Evolutionary conservation across 495 filamentous ascomycete species (phyloP).

Genomic region (Bryoglossum gracile): DNA sequence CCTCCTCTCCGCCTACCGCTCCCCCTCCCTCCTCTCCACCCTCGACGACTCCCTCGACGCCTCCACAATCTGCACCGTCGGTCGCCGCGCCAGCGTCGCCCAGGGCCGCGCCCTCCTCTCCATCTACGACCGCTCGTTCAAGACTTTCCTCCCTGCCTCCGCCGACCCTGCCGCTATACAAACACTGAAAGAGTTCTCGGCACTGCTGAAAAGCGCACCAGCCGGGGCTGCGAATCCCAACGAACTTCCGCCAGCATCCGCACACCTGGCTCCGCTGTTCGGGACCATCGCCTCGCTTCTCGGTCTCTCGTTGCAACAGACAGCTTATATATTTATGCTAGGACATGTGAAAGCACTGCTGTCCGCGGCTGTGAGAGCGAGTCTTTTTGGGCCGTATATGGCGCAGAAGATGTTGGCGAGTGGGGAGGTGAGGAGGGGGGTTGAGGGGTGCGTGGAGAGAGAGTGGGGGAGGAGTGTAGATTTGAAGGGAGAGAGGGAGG

Average conservation of each 20-base stretch:
- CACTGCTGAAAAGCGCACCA: constrained; percentile 25
- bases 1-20: constrained; percentile 64
- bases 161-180: constrained; percentile 5
- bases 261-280: constrained; percentile 77
- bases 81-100: constrained; percentile 70
- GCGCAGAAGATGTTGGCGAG: constrained; percentile 77
- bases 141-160: constrained; percentile 23
- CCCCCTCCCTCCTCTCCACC: constrained; percentile 46
- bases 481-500: too few species aligned
- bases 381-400: constrained; percentile 88
- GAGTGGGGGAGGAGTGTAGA: constrained; percentile 48
- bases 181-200: constrained; percentile 30
- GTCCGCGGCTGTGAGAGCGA: constrained; percentile 81
- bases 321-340: constrained; percentile 80
- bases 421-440: constrained; percentile 49
- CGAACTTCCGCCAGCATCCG: constrained; percentile 33
- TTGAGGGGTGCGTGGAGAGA: constrained; percentile 52
- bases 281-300: constrained; percentile 65
- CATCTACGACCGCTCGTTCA: constrained; percentile 81
- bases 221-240: constrained; percentile 27
- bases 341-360: constrained; percentile 83
- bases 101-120: constrained; percentile 80
- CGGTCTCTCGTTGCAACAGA: constrained; percentile 28
- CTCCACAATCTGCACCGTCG: constrained; percentile 77
- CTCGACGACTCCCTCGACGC: constrained; percentile 88